Evolutionary conservation across 2,329 filamentous ascomycete species (phyloP).

Genomic region (Xylaria sp.): DNA sequence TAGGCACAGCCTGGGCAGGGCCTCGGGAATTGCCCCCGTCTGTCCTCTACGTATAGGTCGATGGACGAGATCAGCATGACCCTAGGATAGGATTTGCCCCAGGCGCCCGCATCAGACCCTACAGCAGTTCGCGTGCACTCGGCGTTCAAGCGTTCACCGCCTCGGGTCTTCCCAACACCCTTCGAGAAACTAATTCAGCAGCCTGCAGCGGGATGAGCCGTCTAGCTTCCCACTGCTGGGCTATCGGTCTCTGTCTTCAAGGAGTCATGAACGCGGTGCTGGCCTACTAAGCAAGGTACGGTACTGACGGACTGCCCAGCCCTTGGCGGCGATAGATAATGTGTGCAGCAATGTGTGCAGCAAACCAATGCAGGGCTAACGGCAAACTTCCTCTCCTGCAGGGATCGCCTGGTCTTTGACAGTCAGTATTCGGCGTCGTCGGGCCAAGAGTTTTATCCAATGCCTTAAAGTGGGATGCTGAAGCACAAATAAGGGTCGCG

Average conservation of each 20-base stretch:
- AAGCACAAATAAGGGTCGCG: not conserved
- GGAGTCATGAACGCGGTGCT: not conserved
- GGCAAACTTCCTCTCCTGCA: slow-evolving; percentile 17
- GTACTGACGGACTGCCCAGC: not conserved
- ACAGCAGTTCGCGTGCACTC: not conserved
- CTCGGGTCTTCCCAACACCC: not conserved
- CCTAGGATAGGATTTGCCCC: not conserved
- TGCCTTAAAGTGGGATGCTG: not conserved
- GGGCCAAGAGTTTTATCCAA: not conserved
- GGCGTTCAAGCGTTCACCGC: slow-evolving; percentile 14
- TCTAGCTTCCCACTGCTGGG: not conserved
- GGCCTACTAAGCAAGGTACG: not conserved
- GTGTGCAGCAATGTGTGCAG: slow-evolving; percentile 21
- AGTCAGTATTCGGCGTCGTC: not conserved
- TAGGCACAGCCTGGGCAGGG: not conserved
- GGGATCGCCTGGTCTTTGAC: slow-evolving; percentile 10
- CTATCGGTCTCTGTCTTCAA: not conserved
- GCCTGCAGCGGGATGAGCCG: slow-evolving; percentile 16
- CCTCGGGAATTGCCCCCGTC: not conserved
- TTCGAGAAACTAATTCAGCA: not conserved
- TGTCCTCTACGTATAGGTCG: not conserved
- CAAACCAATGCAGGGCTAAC: slow-evolving; percentile 22
- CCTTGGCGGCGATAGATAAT: slow-evolving; percentile 16
- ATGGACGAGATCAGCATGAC: slow-evolving; percentile 7
- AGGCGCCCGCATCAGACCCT: not conserved